A percentile compares a stretch with the other conserved stretches of the same genome.
phyloP scores from a whole-genome alignment of 257 asterid genomes.

The Fraxinus americana region DNA sequence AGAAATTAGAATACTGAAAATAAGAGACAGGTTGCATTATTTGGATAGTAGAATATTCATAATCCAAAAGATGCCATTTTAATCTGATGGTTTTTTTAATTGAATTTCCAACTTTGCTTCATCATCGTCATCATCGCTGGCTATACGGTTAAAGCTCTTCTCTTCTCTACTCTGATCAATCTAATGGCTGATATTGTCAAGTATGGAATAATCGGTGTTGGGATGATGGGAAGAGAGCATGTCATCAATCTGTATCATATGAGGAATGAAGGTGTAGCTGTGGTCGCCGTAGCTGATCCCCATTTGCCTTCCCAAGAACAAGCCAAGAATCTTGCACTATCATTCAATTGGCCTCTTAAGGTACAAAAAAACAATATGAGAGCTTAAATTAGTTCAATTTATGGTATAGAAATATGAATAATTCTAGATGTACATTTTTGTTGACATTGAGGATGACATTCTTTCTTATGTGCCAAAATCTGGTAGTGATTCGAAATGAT shows the following conservation, averaged over 20 bases:
- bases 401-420: background rate
- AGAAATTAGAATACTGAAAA: background rate
- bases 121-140: background rate
- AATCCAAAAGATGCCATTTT: background rate
- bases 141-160: background rate
- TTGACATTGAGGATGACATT: no score
- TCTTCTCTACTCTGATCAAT: background rate
- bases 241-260: constrained; percentile 79
- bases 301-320: constrained; percentile 74
- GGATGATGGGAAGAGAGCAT: constrained; percentile 99
- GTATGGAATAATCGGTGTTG: constrained; percentile 92
- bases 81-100: background rate
- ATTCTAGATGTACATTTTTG: no score
- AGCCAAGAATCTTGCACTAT: constrained; percentile 53
- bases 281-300: constrained; percentile 87
- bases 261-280: constrained; percentile 59
- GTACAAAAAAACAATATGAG: constrained; percentile 27
- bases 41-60: background rate
- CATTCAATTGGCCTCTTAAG: constrained; percentile 64
- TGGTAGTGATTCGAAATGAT: no score
- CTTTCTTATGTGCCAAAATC: no score
- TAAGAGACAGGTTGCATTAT: background rate
- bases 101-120: background rate
- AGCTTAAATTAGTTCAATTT: background rate
- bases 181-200: constrained; percentile 37